Base-by-base conservation (phyloP, 805 yeast genomes). In the Wickerhamomyces subpelliculosus region DNA sequence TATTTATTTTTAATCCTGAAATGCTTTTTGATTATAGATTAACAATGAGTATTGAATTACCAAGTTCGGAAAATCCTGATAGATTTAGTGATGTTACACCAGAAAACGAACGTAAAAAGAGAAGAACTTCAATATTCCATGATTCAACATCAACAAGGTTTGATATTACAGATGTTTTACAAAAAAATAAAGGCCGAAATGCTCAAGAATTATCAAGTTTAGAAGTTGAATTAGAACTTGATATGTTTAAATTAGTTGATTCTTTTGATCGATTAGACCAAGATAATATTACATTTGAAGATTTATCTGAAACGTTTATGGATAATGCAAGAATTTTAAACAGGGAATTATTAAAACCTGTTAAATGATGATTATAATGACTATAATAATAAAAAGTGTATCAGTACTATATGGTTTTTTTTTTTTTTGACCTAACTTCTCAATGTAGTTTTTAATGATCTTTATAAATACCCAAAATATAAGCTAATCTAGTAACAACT, bases 401-500 rank as follows among this genome's bases (percentile, higher is more conserved):
- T n/a, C n/a, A n/a, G n/a, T n/a, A n/a, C n/a, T n/a, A n/a, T n/a
- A n/a, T n/a, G n/a, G n/a, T n/a, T n/a, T n/a, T n/a, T n/a, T n/a
- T n/a, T n/a, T n/a, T n/a, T n/a, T n/a, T n/a, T n/a, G n/a, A n/a
- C n/a, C n/a, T n/a, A n/a, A n/a, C n/a, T n/a, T n/a, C n/a, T n/a
- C n/a, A n/a, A n/a, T 24, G 26, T 24, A 24, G 26, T 24, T 13
- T 25, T 27, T 38, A 40, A 17, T 43, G 45, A 40, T 67, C 70
- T 42, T 65, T 73, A 60, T 93, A 93, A 33, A 93, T 73, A 8
- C 97, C 96, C 43, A 88, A 57, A 19, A 86, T 47, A 57, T 90
- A 93, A 5, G 97, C 96, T 63, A 87, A 60, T 50, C 98, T 72
- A 31, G 94, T 90, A 16, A 87, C 88, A 28, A 93, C 84, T 60